These are phyloP conservation scores for Lobulomyces angularis DNA, from an alignment of 192 early-diverging fungal species.

Conservation along the genomic window DNA sequence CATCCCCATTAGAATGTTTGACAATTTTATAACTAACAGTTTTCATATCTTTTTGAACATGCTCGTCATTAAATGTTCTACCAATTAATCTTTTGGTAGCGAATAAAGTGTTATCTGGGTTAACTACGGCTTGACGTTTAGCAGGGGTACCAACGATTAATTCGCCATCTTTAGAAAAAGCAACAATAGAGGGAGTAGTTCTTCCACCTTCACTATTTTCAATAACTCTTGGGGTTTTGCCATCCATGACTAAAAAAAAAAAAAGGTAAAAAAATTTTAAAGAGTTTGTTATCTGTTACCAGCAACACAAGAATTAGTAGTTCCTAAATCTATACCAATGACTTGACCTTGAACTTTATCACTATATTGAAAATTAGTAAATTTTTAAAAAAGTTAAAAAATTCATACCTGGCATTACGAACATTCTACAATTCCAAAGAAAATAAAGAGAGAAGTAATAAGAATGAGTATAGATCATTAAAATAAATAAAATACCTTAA, in stretches of 20 bases:
- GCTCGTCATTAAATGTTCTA: slow-evolving; percentile 75
- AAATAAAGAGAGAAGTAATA: too few relatives aligned
- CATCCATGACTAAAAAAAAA: slow-evolving; percentile 74
- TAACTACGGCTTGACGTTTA: slow-evolving; percentile 97
- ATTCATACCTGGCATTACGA: too few relatives aligned
- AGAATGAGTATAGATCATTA: too few relatives aligned
- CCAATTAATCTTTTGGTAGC: slow-evolving; percentile 96
- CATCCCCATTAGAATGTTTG: slow-evolving; percentile 88
- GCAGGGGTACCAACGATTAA: slow-evolving; percentile 90
- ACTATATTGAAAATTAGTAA: too few relatives aligned
- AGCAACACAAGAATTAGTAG: slow-evolving; percentile 99
- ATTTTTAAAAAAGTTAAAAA: too few relatives aligned
- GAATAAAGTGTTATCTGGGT: slow-evolving; percentile 96
- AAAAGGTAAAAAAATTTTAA: slow-evolving; percentile 4
- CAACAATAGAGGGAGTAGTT: slow-evolving; percentile 94
- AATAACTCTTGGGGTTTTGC: slow-evolving; percentile 90
- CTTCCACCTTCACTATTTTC: slow-evolving; percentile 94
- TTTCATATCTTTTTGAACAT: slow-evolving; percentile 81
- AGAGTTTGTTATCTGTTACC: slow-evolving; percentile 16
- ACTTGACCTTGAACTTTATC: slow-evolving; percentile 65
- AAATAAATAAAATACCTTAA: too few relatives aligned
- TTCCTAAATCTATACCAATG: slow-evolving; percentile 98
- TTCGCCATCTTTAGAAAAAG: slow-evolving; percentile 92
- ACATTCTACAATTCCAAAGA: too few relatives aligned
- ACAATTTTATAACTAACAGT: slow-evolving; percentile 92